A percentile compares a stretch with the other conserved stretches of the same genome.
phyloP scores from a whole-genome alignment of 352 stramenopile species.

The Globisporangium perplexum region DNA sequence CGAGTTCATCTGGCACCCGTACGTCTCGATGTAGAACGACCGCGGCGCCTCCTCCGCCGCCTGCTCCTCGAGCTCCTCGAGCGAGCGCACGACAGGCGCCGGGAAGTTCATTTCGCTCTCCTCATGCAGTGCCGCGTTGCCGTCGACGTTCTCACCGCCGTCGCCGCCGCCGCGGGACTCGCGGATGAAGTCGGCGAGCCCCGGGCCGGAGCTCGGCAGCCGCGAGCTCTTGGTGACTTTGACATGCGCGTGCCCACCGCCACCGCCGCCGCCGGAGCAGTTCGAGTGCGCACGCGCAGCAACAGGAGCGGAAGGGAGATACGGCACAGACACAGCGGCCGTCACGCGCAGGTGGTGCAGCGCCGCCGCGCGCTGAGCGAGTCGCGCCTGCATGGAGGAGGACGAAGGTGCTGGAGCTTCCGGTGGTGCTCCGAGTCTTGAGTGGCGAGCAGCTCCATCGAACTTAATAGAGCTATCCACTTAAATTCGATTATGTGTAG shows the following conservation, averaged over 20 bases:
- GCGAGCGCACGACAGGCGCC: conserved; percentile 32
- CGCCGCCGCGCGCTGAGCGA: neutral
- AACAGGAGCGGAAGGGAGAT: neutral
- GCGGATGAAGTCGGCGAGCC: conserved; percentile 71
- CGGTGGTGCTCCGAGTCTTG: no score
- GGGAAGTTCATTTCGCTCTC: conserved; percentile 81
- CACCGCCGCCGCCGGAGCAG: conserved; percentile 12
- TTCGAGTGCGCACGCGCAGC: conserved; percentile 21
- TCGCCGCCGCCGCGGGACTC: conserved; percentile 24
- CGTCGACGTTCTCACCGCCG: conserved; percentile 19
- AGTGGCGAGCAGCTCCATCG: no score
- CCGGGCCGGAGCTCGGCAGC: conserved; percentile 36
- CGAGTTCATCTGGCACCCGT: conserved; percentile 99
- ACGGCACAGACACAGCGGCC: neutral
- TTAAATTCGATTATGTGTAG: no score
- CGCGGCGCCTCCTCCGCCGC: conserved; percentile 9
- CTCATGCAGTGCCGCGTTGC: conserved; percentile 20
- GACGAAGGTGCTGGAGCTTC: no score
- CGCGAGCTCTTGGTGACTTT: conserved; percentile 26
- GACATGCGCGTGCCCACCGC: conserved; percentile 21
- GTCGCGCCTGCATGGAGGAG: no score
- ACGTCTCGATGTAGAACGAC: conserved; percentile 91
- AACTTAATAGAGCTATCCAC: no score
- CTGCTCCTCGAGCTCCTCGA: conserved; percentile 51
- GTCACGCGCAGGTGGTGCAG: neutral